Base-by-base conservation (phyloP, 1,139 yeast genomes). In the Casaregolazyma suthepensis region DNA sequence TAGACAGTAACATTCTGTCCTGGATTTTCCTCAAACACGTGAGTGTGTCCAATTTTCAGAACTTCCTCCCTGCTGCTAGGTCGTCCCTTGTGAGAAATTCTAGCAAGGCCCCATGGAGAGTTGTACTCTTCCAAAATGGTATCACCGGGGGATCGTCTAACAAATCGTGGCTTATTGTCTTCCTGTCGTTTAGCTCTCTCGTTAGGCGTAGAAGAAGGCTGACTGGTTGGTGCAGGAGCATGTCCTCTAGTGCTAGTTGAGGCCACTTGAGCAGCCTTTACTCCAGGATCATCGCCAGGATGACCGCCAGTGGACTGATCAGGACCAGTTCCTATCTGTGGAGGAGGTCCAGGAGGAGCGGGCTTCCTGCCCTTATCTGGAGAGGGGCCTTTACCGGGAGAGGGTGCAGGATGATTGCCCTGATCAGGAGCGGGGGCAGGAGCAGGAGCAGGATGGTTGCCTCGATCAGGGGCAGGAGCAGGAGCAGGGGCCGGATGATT, bases 61-160 rank as follows among this genome's bases (percentile, higher is more conserved):
- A 72, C 68, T 63, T 74, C 74, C 17, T 72, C 75, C 53, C 72
- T 60, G 56, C 79, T 73, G 67, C 46, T 52, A 57, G n/a, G 17
- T 35, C 40, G 40, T 17, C 75, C 77, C 50, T 56, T 48, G 54
- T 66, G 69, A 29, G 82, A 77, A 48, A 80, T 71, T 66, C 85
- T 71, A 37, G 82, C 80, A 57, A 80, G 72, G 40, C 84, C 85
- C 85, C 83, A 79, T 15, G 83, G 81, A 48, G 82, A 77, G 15
- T 54, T 53, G 22, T 53, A 50, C 51, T 63, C 64, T 45, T 52
- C 55, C 46, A 53, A 79, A 76, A 58, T 72, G 10, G 35, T 26
- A 9, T 38, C 50, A 9, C 17, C 17, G 17, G 40, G 13, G 17
- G 40, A 15, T 35, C 40, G 40, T 15, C 17, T 9, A 15, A 35